Base-by-base conservation (phyloP, 352 stramenopile genomes). In the Phytophthora kernoviae region DNA sequence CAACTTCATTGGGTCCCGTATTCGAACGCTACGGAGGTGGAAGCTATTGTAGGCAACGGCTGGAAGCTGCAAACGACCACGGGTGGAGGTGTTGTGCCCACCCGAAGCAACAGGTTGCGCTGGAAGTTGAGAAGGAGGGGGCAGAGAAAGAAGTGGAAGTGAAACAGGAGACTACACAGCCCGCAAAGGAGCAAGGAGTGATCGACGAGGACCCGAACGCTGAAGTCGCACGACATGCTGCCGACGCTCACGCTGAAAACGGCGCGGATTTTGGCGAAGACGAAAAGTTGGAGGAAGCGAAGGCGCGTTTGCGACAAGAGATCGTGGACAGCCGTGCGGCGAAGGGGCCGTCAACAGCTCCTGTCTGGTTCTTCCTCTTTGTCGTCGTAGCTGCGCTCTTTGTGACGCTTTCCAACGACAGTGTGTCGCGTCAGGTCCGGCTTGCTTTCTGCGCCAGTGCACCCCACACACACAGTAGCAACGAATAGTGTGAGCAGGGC, bases 1-100 rank as follows among this genome's bases (percentile, higher is more conserved):
- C 81, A 91, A 41, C 70, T 87, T 17, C 80, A 91, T 59, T 91
- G 81, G 81, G 76, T 91, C 11, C 81, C 81, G 17, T 91, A 89
- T 43, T 60, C 66, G 51, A 62, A 90, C 59, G 63, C 77, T 8
- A 76, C 60, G 5, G 68, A 82, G 10, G 70, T 90, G 4, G 81
- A 90, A 52, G 37, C 56, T 42, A 45, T 88, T 9, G 62, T 90
- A 20, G 61, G 62, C 14, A 72, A 73, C 48, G 73, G 71, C 9
- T 90, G 80, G 80, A 84, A 73, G 34, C 45, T 90, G 37, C 41
- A 68, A n/a, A 49, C 62, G 10, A 46, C 34, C 0, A 22, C 33
- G 12, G 3, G 34, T 18, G 24, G 7, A 20, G 49, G 17, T 26
- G 32, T 37, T 37, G 30, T 43, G 15, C 62, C 62, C 8, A 75